A percentile compares a stretch with the other conserved stretches of the same genome.
These are phyloP conservation scores for Monocercomonoides exilis DNA, from an alignment of 78 protist genomes.

Conservation along the genomic window DNA sequence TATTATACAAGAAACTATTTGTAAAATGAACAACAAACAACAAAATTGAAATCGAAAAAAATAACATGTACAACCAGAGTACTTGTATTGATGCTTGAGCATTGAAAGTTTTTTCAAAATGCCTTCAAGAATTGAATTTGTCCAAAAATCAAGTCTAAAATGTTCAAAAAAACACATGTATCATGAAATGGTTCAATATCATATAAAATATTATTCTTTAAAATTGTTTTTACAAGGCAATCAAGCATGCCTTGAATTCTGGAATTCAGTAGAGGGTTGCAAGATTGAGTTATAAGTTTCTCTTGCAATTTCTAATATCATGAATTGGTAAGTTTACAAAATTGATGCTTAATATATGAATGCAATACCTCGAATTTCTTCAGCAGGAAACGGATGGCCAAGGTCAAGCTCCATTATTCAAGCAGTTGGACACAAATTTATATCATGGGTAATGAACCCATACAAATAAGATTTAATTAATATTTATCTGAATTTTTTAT, in stretches of 20 bases:
- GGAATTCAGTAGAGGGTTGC: neutral
- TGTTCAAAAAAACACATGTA: neutral
- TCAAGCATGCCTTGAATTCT: neutral
- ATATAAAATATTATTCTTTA: too few relatives aligned
- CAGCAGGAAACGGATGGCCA: neutral
- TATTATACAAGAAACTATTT: neutral
- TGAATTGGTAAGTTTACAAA: neutral
- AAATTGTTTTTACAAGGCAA: neutral
- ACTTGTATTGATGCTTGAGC: neutral
- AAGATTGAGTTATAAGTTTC: neutral
- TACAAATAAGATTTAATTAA: too few relatives aligned
- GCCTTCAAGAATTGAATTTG: neutral
- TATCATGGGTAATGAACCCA: neutral
- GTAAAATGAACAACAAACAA: neutral
- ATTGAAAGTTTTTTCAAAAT: neutral
- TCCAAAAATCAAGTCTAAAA: neutral
- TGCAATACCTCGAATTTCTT: neutral
- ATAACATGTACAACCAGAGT: neutral
- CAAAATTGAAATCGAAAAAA: neutral
- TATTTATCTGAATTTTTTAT: too few relatives aligned
- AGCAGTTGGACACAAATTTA: neutral
- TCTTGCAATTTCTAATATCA: neutral
- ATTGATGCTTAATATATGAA: neutral
- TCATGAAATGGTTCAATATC: too few relatives aligned
- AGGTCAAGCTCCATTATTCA: neutral